Evolutionary conservation across 331 rosid species (phyloP), one percentile per base, ranked within the genome.

Genomic region (Stylosanthes scabra): DNA sequence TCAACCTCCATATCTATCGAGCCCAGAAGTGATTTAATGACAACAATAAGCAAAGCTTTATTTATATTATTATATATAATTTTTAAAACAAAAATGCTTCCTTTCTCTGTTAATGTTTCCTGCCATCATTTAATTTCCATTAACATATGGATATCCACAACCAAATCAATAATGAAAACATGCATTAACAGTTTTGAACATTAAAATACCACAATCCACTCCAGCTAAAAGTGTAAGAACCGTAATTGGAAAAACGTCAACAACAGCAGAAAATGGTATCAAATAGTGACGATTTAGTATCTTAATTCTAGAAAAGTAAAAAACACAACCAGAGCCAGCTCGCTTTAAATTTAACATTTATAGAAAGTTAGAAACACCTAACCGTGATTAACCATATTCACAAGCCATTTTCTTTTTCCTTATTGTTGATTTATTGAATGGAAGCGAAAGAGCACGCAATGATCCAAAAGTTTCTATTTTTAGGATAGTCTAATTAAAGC

Each of bases 251-350:
- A 46, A 2, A 37, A 2, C 47, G 42, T 0, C 20, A 72, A 51
- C 39, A 37, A 16, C n/a, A 72, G 16, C 29, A 79, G 11, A 57
- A 54, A 55, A 54, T 46, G 74, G 41, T 37, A 41, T 41, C 8
- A 51, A 70, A 31, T 49, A 63, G 60, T 5, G n/a, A 51, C 2
- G 16, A 66, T 31, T 5, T 50, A 63, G 3, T 37, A 13, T 8
- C 8, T 42, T 74, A 15, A 12, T 65, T 15, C 34, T 50, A 27
- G 10, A 2, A 39, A 2, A 41, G 46, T 41, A 41, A 28, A 46
- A 46, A 29, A 31, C 3, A 57, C 40, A 20, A 25, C 27, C 9
- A 39, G 34, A 41, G 40, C 59, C 16, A 11, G 12, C 11, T 40
- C 10, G 5, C 29, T 62, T 14, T 14, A 8, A 55, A 27, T 5